Evolutionary conservation across 345 rosid genomes (phyloP).

Genomic region (Populus ilicifolia): DNA sequence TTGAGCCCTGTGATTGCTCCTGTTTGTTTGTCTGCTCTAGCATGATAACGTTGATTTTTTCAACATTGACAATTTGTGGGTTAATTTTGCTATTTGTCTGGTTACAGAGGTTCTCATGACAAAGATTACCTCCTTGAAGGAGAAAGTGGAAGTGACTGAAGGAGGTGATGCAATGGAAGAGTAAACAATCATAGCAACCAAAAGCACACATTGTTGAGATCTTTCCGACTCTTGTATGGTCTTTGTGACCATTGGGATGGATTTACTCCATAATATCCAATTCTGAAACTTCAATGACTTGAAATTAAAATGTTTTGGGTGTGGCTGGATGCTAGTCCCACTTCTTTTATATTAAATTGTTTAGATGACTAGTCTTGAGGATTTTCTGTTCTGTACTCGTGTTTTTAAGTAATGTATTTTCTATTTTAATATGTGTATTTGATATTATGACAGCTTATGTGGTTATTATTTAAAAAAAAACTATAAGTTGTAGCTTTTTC

Average conservation of each 20-base stretch:
- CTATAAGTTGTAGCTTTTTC: neutral
- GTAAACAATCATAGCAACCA: conserved; percentile 20
- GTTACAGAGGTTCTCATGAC: conserved; percentile 63
- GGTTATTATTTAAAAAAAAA: no score
- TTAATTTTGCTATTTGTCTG: neutral
- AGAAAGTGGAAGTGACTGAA: conserved; percentile 47
- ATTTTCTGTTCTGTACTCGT: neutral
- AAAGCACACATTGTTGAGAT: neutral
- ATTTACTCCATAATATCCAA: neutral
- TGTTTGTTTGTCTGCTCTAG: neutral
- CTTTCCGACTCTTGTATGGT: neutral
- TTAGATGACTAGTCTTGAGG: neutral
- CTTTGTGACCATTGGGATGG: neutral
- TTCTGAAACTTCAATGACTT: neutral
- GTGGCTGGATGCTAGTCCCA: neutral
- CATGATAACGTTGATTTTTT: neutral
- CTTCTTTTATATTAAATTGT: neutral
- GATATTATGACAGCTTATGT: no score
- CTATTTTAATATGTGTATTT: no score
- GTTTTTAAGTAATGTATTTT: no score
- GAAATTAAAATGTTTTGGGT: neutral
- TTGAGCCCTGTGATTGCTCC: neutral
- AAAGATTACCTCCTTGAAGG: conserved; percentile 60
- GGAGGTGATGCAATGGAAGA: conserved; percentile 82
- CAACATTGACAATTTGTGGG: neutral